Evolutionary conservation across 768 basidiomycete genomes (phyloP), one percentile per base, ranked within the genome.

Genomic region (Termitomyces sp.): DNA sequence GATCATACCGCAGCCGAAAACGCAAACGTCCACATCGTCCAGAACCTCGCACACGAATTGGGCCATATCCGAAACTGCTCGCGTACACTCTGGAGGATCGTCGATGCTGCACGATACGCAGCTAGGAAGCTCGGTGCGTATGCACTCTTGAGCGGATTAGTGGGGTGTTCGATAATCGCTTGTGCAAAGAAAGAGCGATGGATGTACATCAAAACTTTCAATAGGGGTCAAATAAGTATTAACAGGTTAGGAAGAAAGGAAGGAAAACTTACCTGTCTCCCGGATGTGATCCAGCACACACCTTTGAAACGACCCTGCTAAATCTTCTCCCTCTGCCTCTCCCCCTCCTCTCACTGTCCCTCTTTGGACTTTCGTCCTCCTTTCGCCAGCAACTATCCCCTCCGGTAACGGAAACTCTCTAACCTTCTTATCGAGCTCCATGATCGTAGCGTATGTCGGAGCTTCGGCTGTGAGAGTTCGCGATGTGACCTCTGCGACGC

Each of bases 131-230:
- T 86, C 0, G 79, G 80, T 0, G 84, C 80, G 50, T 86, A 88
- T 6, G 74, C 67, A 59, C 84, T 86, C 66, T 83, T 82, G 41
- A 88, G 73, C 0, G 87, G 86, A 66, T 88, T 85, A 27, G 70
- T 67, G 0, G 87, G 86, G 37, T 83, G 77, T 55, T 88, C 85
- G 25, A 85, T 81, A 60, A 88, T 80, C 3, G 86, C 86, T 63
- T 84, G 83, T 0, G 86, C 86, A 58, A 88, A 88, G 73, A 85
- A 89, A 56, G 77, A 77, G 25, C 85, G 77, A 61, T 86, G 85
- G 32, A 88, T 79, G 64, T 83, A 83, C 64, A 86, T 73, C 17
- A 86, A 71, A 21, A 83, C 84, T 85, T 27, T 11, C 10, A 43
- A 37, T 10, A 34, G 34, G 8, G 28, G 46, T 34, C 23, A 17